Conservation (phyloP, 345 rosid species). For the Acer yangbiense region DNA sequence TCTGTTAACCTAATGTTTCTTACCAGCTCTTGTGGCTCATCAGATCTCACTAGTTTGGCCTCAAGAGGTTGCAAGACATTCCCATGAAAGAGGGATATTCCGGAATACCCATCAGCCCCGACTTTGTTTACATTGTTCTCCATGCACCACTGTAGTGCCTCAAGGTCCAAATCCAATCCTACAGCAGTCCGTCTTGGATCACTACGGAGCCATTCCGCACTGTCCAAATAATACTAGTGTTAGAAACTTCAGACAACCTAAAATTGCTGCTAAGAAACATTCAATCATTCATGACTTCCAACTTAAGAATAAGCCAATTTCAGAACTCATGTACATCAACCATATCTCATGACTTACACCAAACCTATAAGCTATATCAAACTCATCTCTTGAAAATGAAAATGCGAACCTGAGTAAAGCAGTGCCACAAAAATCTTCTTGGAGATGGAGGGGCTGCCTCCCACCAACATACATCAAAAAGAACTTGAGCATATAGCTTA, state of each 20-base stretch:
- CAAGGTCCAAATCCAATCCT: slow-evolving; percentile 84
- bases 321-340: background rate
- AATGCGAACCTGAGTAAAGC: slow-evolving; percentile 71
- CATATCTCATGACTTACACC: background rate
- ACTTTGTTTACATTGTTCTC: slow-evolving; percentile 70
- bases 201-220: slow-evolving; percentile 80
- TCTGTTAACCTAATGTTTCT: slow-evolving; percentile 45
- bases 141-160: slow-evolving; percentile 84
- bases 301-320: background rate
- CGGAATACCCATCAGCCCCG: slow-evolving; percentile 64
- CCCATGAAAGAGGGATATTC: slow-evolving; percentile 83
- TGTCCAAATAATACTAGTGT: slow-evolving; percentile 27
- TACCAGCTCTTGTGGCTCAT: slow-evolving; percentile 49
- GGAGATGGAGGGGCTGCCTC: slow-evolving; percentile 82
- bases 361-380: background rate
- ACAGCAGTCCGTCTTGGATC: slow-evolving; percentile 85
- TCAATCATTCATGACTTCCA: background rate
- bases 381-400: background rate
- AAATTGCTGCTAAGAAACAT: background rate
- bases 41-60: slow-evolving; percentile 56
- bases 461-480: slow-evolving; percentile 80
- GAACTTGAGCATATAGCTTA: slow-evolving; percentile 87
- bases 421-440: slow-evolving; percentile 97
- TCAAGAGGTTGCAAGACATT: slow-evolving; percentile 77
- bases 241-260: background rate